phyloP scores from a whole-genome alignment of 2,329 filamentous ascomycete species.

The Ophiosphaerella herpotricha region DNA sequence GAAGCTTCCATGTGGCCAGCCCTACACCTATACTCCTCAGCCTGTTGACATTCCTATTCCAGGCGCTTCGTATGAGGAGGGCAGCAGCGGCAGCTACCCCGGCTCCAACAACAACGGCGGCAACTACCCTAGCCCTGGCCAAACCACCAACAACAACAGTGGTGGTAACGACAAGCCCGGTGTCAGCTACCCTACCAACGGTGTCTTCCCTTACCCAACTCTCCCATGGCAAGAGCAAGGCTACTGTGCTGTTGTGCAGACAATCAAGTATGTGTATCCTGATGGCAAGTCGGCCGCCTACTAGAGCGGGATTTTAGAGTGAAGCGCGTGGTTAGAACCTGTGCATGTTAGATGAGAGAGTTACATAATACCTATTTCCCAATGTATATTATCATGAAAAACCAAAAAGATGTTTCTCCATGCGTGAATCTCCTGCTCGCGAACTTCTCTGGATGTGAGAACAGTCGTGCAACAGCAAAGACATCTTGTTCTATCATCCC shows the following conservation, averaged over 20 bases:
- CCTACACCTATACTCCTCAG: constrained; percentile 31
- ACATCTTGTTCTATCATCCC: too few relatives aligned
- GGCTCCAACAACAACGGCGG: constrained; percentile 5
- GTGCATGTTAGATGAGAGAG: background rate
- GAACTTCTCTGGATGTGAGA: background rate
- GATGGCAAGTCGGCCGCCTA: constrained; percentile 23
- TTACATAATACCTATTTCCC: constrained; percentile 6
- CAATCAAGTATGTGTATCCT: constrained; percentile 41
- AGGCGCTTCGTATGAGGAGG: constrained; percentile 18
- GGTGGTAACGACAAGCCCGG: constrained; percentile 4
- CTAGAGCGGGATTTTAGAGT: background rate
- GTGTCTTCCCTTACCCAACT: constrained; percentile 20
- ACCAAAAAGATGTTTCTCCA: background rate
- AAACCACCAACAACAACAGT: background rate
- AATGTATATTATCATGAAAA: constrained; percentile 9
- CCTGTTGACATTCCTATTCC: constrained; percentile 25
- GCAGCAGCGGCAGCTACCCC: background rate
- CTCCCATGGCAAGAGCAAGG: constrained; percentile 33
- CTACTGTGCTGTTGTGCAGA: constrained; percentile 38
- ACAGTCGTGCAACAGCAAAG: too few relatives aligned
- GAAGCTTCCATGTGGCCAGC: constrained; percentile 36
- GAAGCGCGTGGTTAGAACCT: background rate
- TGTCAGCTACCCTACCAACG: constrained; percentile 6
- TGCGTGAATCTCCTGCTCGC: background rate
- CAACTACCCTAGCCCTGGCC: background rate